Base-by-base conservation (phyloP, 768 basidiomycete genomes). In the Russula griseocarnosa region DNA sequence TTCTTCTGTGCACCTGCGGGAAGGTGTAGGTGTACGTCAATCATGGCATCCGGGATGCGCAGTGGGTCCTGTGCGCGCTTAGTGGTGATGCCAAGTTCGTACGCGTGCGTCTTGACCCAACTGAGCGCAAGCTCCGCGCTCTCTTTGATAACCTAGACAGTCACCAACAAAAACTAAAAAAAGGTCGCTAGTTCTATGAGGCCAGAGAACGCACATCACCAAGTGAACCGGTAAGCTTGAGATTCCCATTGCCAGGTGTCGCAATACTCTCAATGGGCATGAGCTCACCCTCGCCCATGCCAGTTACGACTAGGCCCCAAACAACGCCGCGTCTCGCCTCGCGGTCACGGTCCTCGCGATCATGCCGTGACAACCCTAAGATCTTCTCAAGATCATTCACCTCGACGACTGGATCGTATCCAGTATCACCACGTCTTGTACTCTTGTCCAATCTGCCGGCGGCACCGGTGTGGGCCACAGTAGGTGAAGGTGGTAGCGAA, bases 1-100 rank as follows among this genome's bases (percentile, higher is more conserved):
- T 96, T 97, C 82, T 87, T 92, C 74, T 94, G 89, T 2, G 92
- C 90, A 0, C 94, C 95, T 1, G 90, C 82, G 1, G 94, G 94
- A 10, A 96, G 78, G 71, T 97, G 94, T 16, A 94, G 76, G 70
- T 98, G 94, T 11, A 98, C 77, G 71, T 98, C 93, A 52, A 94
- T 82, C 24, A 79, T 34, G 8, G 53, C 74, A 57, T 88, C 82
- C 0, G 86, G 86, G 9, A 85, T 79, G 70, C 88, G 87, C 67
- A 96, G 76, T 18, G 90, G 87, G 70, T 93, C 90, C 40, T 88
- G 83, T 40, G 82, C 76, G 54, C 84, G 82, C 36, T 81, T 78
- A 61, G 83, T 82, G 11, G 91, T 92, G 72, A 93, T 84, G 47
- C 87, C 83, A 65, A 93, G 73, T 49, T 88, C 87, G 73, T 88